Base-by-base conservation (phyloP, 768 basidiomycete species). In the Pulveroboletus sp. region DNA sequence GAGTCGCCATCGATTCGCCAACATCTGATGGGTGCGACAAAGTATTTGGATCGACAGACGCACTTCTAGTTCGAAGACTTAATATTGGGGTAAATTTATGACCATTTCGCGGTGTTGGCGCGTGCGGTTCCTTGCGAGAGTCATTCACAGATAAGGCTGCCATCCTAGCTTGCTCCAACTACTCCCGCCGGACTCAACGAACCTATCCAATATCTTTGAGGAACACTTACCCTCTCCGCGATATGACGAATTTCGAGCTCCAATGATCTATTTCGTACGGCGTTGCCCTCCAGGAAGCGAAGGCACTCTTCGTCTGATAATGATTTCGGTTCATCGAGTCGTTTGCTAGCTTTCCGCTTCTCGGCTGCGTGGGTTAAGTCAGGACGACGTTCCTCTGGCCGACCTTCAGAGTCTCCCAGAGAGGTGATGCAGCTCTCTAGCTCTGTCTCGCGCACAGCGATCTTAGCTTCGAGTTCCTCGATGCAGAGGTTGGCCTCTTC, bases 401-500 rank as follows among this genome's bases (percentile, higher is more conserved):
- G 54, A 31, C 14, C 20, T 14, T 50, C 51, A 8, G 11, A 13
- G 17, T 46, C 51, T 30, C 47, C 31, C 8, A 47, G 41, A 5
- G 46, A 56, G n/a, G 58, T 50, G 14, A 70, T 50, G 47, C 62
- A 68, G 3, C 58, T 57, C 55, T 79, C 78, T 6, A 84, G 67
- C 54, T 82, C 78, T 0, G 74, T 74, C 38, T 84, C 82, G n/a
- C 81, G 71, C 6, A 76, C 73, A 0, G 81, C 78, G 5, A 85
- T 61, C 60, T 76, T 75, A 0, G 81, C 80, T 49, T 77, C 73
- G 3, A 85, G 69, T 16, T 67, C 63, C 5, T 71, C 61, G 20
- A 79, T 71, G 41, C 73, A 71, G 1, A 64, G 57, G 41, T 77
- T 75, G 0, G 73, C 69, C 3, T 69, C 64, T 16, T 71, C 63